Evolutionary conservation across 331 rosid genomes (phyloP), one percentile per base, ranked within the genome.

Genomic region (Malus hybrid): DNA sequence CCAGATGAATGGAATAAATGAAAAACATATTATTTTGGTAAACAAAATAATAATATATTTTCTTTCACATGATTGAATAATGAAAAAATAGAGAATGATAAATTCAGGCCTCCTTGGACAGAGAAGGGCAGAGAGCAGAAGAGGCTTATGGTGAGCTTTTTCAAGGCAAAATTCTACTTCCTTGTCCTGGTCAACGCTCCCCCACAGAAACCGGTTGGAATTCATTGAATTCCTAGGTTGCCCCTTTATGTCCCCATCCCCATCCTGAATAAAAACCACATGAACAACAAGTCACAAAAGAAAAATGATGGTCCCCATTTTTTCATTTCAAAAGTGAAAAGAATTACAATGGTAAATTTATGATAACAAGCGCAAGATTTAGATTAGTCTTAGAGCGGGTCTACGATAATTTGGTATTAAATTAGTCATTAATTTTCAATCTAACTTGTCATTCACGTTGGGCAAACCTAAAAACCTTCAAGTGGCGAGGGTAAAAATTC

Each of bases 141-240:
- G 44, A 1, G 76, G 78, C 60, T 66, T 62, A 42, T 68, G 77
- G 77, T 52, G 84, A 69, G 59, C 70, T 65, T 65, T 70, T 78
- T 70, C 67, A 70, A 69, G 79, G 64, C 34, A 44, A 72, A 44
- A 79, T 79, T 83, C 72, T 61, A 57, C 29, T 48, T 67, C 71
- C 27, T 33, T 71, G 76, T 77, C 76, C 36, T 50, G 77, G 86
- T 87, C 87, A 85, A 85, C 77, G 72, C 46, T 76, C 69, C 72
- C 80, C 55, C 71, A 55, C 68, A 20, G 50, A 73, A 66, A 69
- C 33, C 55, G 36, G 61, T 60, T 71, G 85, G 36, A 76, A 75
- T 60, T 79, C 73, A 76, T 68, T 72, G 61, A 81, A 79, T 82
- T 83, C 87, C 86, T 83, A 83, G 87, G 84, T 85, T 87, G 80